A percentile compares a stretch with the other conserved stretches of the same genome.
Conservation (phyloP, 305 asterid species). For the Solanum chacoense region DNA sequence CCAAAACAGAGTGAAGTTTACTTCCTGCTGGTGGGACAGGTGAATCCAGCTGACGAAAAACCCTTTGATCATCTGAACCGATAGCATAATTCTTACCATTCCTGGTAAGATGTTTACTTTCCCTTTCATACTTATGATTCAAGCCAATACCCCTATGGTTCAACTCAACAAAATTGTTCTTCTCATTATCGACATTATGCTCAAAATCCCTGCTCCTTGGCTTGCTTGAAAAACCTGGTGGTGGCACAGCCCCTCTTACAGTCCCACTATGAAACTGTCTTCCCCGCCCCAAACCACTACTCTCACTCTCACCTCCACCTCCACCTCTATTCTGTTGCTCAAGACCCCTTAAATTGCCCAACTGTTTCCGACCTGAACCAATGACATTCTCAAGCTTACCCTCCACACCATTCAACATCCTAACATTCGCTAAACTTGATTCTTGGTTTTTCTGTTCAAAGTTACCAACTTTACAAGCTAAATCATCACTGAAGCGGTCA, state of each 20-base stretch:
- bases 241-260: conserved; percentile 25
- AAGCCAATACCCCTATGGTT: conserved; percentile 7
- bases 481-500: conserved; percentile 15
- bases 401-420: conserved; percentile 21
- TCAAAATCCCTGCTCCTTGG: conserved; percentile 27
- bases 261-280: conserved; percentile 9
- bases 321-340: background rate
- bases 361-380: conserved; percentile 14
- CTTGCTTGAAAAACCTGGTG: conserved; percentile 47
- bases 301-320: background rate
- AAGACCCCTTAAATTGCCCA: conserved; percentile 12
- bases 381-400: conserved; percentile 14
- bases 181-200: conserved; percentile 27
- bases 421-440: conserved; percentile 9
- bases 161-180: conserved; percentile 10
- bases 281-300: background rate
- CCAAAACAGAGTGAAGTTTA: conserved; percentile 24
- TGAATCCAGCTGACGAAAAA: conserved; percentile 27
- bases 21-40: conserved; percentile 31
- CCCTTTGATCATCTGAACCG: conserved; percentile 3
- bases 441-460: conserved; percentile 8
- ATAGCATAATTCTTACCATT: conserved; percentile 10
- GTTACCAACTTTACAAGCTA: conserved; percentile 11
- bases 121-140: conserved; percentile 4
- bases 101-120: background rate